Conservation (phyloP, 805 yeast genomes). For the Ogataea corticis region DNA sequence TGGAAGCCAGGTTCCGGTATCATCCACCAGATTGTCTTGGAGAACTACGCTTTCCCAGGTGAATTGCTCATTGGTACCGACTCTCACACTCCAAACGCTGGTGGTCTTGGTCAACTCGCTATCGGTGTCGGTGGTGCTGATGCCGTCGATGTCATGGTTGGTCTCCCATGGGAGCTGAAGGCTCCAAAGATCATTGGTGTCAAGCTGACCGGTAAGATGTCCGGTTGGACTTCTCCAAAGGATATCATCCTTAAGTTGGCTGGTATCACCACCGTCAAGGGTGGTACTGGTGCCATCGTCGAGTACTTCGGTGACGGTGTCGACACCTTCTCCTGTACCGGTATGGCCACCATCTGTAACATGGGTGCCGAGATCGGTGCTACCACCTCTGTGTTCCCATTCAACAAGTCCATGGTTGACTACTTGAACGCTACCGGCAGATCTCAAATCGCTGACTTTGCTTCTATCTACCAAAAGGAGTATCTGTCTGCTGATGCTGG, state of each 20-base stretch:
- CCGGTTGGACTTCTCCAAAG: conserved; percentile 97
- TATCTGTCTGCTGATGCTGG: conserved; percentile 80
- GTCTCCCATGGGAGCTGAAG: conserved; percentile 97
- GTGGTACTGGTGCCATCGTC: conserved; percentile 96
- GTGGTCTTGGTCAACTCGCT: conserved; percentile 97
- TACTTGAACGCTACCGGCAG: conserved; percentile 85
- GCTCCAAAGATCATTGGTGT: conserved; percentile 96
- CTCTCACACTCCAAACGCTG: conserved; percentile 98
- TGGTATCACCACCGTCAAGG: conserved; percentile 90
- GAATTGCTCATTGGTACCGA: conserved; percentile 97
- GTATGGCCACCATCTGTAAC: conserved; percentile 99
- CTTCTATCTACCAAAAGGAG: conserved; percentile 45
- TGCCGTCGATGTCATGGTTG: conserved; percentile 97
- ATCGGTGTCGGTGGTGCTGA: conserved; percentile 99
- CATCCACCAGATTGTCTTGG: conserved; percentile 95
- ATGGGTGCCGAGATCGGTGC: conserved; percentile 99
- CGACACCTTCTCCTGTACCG: conserved; percentile 85
- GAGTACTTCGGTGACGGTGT: conserved; percentile 98
- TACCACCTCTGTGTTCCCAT: conserved; percentile 96
- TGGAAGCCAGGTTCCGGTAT: conserved; percentile 99
- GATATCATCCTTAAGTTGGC: conserved; percentile 93
- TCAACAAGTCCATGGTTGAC: conserved; percentile 48
- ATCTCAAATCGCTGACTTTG: conserved; percentile 78
- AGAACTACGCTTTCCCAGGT: conserved; percentile 96
- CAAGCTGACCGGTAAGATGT: conserved; percentile 82